Base-by-base conservation (phyloP, 78 protist species). In the Acrasis kona region DNA sequence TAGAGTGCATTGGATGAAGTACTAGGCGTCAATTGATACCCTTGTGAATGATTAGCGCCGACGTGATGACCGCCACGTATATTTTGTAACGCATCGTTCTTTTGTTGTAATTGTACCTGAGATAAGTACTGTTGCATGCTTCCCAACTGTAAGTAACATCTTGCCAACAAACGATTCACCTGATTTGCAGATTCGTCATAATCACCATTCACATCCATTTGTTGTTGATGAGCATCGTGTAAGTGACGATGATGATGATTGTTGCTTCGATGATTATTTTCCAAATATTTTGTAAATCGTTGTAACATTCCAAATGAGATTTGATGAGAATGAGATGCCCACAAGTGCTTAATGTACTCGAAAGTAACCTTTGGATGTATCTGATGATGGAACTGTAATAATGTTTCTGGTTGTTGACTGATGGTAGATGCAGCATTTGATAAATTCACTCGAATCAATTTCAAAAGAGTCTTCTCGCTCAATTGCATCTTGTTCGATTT, bases 321-420 rank as follows among this genome's bases (percentile, higher is more conserved):
- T n/a, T n/a, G n/a, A n/a, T n/a, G n/a, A n/a, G n/a, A n/a, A n/a
- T n/a, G n/a, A n/a, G n/a, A n/a, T n/a, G n/a, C 79, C 94, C 93
- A 91, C 70, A 90, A 41, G 70, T 87, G 89, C 87, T 87, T 87
- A 10, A 94, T 50, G 41, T 87, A 91, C 12, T 91, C 95, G 42
- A 88, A 81, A 27, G 82, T 71, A 7, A 92, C 84, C 4, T 79
- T 72, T 38, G 94, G 95, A 39, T 89, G 79, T 1, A 83, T 74
- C 34, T 39, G 65, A 42, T 5, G 74, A 58, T 70, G 32, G 7
- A n/a, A n/a, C n/a, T 70, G 70, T 5, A 70, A 7, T 28, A 70
- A 28, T 19, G 39, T 28, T 12, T 67, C 35, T 10, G 76, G 76
- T 10, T 10, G 10, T 65, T 8, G 5, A 5, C 5, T 30, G 30